Base-by-base conservation (phyloP, 1,284 basidiomycete genomes). In the Moesziomyces parantarcticus region DNA sequence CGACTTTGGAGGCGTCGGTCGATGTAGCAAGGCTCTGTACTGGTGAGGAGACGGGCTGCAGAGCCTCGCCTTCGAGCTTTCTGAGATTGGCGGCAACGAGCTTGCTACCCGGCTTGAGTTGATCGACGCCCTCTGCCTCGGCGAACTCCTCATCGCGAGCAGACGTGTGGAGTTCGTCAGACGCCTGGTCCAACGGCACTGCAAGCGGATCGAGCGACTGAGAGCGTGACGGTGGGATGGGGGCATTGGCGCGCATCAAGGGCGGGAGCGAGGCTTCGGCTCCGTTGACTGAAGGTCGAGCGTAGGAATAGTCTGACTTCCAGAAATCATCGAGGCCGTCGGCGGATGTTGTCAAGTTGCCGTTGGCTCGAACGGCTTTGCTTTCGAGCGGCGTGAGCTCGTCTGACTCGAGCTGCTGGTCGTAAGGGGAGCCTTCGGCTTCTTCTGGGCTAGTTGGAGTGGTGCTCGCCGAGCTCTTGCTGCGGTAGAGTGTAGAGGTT, bases 361-460 rank as follows among this genome's bases (percentile, higher is more conserved):
- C 21, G 11, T 41, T 1, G 29, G 29, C 29, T 32, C 29, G 29
- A 32, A 32, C 49, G n/a, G 16, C 29, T 42, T 41, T 21, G 18
- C 43, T 10, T 32, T 4, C 10, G 40, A 40, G 44, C 3, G 26
- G 20, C 10, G 56, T 40, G n/a, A 50, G 50, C 16, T 67, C 58
- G 21, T 26, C 39, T 13, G 45, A 34, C 2, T 21, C 44, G 3
- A 57, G 46, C 3, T 22, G 46, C 1, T 22, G 26, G 10, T 20
- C 64, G 25, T 63, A 48, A 1, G 53, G 50, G 20, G 53, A 58
- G 13, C 47, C 50, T 20, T 34, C 49, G 3, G 41, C 69, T 34
- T 75, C 69, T 32, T 60, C 73, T 8, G 70, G 73, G 34, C 68
- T 75, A 1, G 64, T 75, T 7, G 73, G 73, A 29, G 69, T 75